Base-by-base conservation (phyloP, 306 rosid genomes). In the Luffa aegyptiaca region DNA sequence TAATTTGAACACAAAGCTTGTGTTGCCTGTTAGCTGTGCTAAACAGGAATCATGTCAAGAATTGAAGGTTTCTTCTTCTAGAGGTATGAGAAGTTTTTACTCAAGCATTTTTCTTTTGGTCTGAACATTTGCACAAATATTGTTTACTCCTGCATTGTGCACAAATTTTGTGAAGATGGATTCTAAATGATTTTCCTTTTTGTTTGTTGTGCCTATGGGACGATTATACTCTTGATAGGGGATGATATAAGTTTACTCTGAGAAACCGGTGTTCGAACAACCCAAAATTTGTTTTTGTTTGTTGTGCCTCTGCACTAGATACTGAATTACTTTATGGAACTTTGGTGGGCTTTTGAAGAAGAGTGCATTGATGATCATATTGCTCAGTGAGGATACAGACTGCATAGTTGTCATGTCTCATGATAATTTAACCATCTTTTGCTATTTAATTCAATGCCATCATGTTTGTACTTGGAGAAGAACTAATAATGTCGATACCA, bases 71-170 rank as follows among this genome's bases (percentile, higher is more conserved):
- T 45, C 37, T 26, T 42, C 79, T 17, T 20, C 80, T 1, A 80
- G 46, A 80, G 90, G 90, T 87, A 77, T 64, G 10, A 45, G 5
- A 21, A 45, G 51, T 62, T 42, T 11, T 13, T 41, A 72, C 48
- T 20, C 26, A 7, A 68, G 49, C 17, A 8, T 81, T 77, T 21
- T 63, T 26, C 4, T 44, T 26, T 46, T 42, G 3, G 53, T 41
- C 14, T 56, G 39, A 53, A 39, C 9, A 39, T 57, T 57, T 76
- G 33, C 17, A 55, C 2, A 53, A 6, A 52, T 53, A 5, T 44
- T 41, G 42, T n/a, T 21, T 10, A 45, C 10, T 45, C 56, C 17
- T 13, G 21, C 14, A 52, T 18, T 20, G 20, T 58, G 33, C 42
- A 12, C 69, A 16, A 58, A 20, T 10, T 16, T 48, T 52, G 64